Evolutionary conservation across 2,329 filamentous ascomycete species (phyloP), one percentile per base, ranked within the genome.

Genomic region (Hysterium pulicare): DNA sequence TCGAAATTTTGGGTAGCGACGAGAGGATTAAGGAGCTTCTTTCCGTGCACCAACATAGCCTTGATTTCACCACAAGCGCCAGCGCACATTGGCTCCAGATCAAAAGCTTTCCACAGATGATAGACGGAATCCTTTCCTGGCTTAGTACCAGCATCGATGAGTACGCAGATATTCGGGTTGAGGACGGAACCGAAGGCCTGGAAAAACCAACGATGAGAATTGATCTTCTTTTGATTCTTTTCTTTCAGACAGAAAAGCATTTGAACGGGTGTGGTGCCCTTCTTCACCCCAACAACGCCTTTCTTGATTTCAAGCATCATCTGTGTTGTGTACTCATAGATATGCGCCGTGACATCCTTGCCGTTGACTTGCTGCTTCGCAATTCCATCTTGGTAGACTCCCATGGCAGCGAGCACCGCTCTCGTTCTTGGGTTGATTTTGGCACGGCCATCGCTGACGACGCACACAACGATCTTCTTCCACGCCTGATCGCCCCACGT

Each of bases 181-280:
- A 98, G 72, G 3, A 97, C 87, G 17, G 84, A 81, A 23, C 93
- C 93, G 65, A 98, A 98, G 0, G 91, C 93, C 55, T 94, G 86
- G 77, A 98, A 98, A 73, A 98, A 97, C 93, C 93, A 98, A 65
- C 93, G 78, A 67, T 98, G 93, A 0, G 93, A 97, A 66, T 98
- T 98, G 79, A 98, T 98, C 77, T 98, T 98, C 76, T 98, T 98
- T 73, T 96, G 90, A 65, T 98, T 98, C 80, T 96, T 97, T 65
- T 98, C 93, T 74, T 98, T 98, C 47, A 98, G 70, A 67, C 93
- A 98, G 75, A 98, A 98, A 4, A 98, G 81, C 74, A 98, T 86
- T 71, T 98, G 93, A 2, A 98, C 87, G 0, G 93, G 91, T 48
- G 93, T 90, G 47, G 86, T 80, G 5, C 77, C 86, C 60, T 90